A percentile compares a stretch with the other conserved stretches of the same genome.
These are phyloP conservation scores for Aschersonia sp. DNA, from an alignment of 2,329 filamentous ascomycete genomes.

Conservation along the genomic window DNA sequence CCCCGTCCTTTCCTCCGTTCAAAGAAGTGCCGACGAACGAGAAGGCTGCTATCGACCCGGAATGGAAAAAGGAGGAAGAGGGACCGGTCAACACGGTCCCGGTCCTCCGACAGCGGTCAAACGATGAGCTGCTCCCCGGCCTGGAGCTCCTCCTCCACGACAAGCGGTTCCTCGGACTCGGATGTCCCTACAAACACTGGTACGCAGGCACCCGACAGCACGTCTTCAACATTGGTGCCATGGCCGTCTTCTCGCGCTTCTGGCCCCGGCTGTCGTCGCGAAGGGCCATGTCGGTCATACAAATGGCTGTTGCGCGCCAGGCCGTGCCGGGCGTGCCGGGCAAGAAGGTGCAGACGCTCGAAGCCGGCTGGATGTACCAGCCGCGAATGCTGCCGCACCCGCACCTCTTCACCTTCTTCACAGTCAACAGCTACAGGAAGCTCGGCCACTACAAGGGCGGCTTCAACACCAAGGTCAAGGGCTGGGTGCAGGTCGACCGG, in stretches of 20 bases:
- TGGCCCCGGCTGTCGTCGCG: constrained; percentile 3
- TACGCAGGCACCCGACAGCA: constrained; percentile 5
- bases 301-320: constrained; percentile 6
- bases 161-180: not conserved
- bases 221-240: constrained; percentile 5
- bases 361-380: constrained; percentile 9
- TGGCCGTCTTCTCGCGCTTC: constrained; percentile 5
- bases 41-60: not conserved
- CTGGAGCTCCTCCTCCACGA: not conserved
- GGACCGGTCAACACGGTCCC: constrained; percentile 6
- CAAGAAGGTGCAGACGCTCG: constrained; percentile 5
- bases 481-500: constrained; percentile 8
- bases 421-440: constrained; percentile 5
- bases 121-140: not conserved
- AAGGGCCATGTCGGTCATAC: constrained; percentile 6
- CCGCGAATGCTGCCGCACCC: constrained; percentile 3
- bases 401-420: constrained; percentile 8
- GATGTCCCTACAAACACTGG: constrained; percentile 5
- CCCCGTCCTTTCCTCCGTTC: not conserved
- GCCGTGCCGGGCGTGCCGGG: constrained; percentile 1
- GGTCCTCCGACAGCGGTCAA: constrained; percentile 2
- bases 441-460: constrained; percentile 5
- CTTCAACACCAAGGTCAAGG: constrained; percentile 7
- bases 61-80: too few relatives aligned
- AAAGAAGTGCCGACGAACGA: not conserved